phyloP scores from a whole-genome alignment of 2,329 filamentous ascomycete species.

The Talaromyces sp. region DNA sequence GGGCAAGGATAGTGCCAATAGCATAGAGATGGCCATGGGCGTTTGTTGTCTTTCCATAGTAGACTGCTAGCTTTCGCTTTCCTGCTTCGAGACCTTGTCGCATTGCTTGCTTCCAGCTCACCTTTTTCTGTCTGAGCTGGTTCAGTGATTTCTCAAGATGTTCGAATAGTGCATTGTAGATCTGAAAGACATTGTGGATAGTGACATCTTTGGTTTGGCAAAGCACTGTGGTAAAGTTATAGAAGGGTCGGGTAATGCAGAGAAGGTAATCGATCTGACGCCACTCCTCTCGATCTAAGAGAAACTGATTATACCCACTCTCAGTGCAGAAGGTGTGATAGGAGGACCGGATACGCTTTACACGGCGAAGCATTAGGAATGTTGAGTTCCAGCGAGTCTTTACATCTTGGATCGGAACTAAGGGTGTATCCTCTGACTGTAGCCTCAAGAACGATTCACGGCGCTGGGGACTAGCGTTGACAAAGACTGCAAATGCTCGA shows the following conservation, averaged over 20 bases:
- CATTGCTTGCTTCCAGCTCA: no score
- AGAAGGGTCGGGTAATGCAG: not conserved
- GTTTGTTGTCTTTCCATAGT: not conserved
- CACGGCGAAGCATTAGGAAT: slow-evolving; percentile 13
- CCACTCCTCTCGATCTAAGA: not conserved
- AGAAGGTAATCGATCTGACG: not conserved
- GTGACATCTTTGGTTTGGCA: not conserved
- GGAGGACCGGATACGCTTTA: slow-evolving; percentile 1
- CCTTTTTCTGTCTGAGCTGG: no score
- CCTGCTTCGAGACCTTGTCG: no score
- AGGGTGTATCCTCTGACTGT: not conserved
- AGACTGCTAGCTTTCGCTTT: not conserved
- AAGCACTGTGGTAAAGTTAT: not conserved
- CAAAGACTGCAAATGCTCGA: slow-evolving; percentile 6
- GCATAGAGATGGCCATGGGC: not conserved
- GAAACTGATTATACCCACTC: not conserved
- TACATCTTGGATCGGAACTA: slow-evolving; percentile 16
- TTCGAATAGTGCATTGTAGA: not conserved
- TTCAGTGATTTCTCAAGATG: not conserved
- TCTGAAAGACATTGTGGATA: not conserved
- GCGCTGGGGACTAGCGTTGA: slow-evolving; percentile 9
- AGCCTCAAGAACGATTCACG: slow-evolving; percentile 8
- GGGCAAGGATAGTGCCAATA: not conserved
- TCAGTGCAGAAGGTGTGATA: not conserved
- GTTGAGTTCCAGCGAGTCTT: slow-evolving; percentile 15